phyloP scores from a whole-genome alignment of 2,329 filamentous ascomycete genomes.

The Sporothrix euskadiensis region DNA sequence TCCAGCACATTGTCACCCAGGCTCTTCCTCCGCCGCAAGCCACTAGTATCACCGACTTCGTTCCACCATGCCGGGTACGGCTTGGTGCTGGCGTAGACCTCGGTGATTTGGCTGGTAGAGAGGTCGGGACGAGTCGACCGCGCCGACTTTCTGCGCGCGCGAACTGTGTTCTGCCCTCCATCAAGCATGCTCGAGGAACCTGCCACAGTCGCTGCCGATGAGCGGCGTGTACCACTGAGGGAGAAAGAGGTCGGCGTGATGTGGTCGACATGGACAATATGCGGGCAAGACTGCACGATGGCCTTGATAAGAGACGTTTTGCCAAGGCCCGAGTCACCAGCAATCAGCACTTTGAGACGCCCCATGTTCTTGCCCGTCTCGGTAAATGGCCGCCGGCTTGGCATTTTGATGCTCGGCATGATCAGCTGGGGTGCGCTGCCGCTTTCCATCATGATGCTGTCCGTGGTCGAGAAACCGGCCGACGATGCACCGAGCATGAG shows the following conservation, averaged over 20 bases:
- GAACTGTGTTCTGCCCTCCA: slow-evolving; percentile 30
- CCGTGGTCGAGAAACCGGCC: slow-evolving; percentile 10
- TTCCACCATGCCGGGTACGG: slow-evolving; percentile 90
- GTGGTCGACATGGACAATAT: slow-evolving; percentile 91
- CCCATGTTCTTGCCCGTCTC: slow-evolving; percentile 81
- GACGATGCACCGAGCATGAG: slow-evolving; percentile 8
- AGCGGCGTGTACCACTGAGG: slow-evolving; percentile 32
- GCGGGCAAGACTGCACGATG: slow-evolving; percentile 80
- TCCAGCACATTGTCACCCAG: slow-evolving; percentile 77
- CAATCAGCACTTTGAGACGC: slow-evolving; percentile 83
- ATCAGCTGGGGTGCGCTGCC: slow-evolving; percentile 74
- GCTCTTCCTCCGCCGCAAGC: slow-evolving; percentile 66
- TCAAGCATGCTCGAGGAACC: slow-evolving; percentile 9
- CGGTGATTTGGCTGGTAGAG: slow-evolving; percentile 53
- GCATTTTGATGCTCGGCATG: slow-evolving; percentile 95
- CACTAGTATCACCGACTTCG: slow-evolving; percentile 65
- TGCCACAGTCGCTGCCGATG: slow-evolving; percentile 28
- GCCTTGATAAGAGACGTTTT: slow-evolving; percentile 89
- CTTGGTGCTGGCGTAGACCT: slow-evolving; percentile 77
- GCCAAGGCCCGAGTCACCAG: slow-evolving; percentile 75
- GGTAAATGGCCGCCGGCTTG: slow-evolving; percentile 84
- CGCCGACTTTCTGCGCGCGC: slow-evolving; percentile 29
- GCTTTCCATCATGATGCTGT: slow-evolving; percentile 48
- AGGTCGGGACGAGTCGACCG: slow-evolving; percentile 31
- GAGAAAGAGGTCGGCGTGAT: slow-evolving; percentile 40